Evolutionary conservation across 805 yeast species (phyloP), one percentile per base, ranked within the genome.

Genomic region (Lachancea sp.): DNA sequence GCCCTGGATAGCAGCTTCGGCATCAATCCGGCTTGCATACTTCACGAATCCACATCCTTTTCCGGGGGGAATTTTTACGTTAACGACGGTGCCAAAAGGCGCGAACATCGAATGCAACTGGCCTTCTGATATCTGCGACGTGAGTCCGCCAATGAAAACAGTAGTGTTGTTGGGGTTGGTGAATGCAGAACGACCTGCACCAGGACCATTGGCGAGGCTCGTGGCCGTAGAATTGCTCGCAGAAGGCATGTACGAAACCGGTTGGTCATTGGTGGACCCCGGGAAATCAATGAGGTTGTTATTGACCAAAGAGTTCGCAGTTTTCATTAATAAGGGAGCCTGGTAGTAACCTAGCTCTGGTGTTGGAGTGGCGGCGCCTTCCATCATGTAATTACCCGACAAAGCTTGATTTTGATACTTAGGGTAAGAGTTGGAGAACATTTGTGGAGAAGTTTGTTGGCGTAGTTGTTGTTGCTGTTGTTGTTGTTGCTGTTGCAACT

Each of bases 31-130:
- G 25, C 68, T 67, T n/a, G 74, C 65, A 56, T 77, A 83, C 53
- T 77, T 79, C 42, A 83, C 80, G 60, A 83, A 82, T 1, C 89
- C 94, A 64, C 90, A 82, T 44, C 83, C 83, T 55, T 83, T 83
- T 11, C 87, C 86, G 1, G 77, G 79, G 6, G 90, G 90, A 34
- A 83, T 80, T 53, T 80, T 82, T 31, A 83, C 81, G 48, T 78
- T 80, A 20, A 72, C 62, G 25, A 83, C 78, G 15, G 66, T 59
- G n/a, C 94, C 94, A 64, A 80, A 83, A 13, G 87, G 85, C 58
- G 75, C 75, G 61, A 83, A 83, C 15, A 83, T 57, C 0, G 77
- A 68, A 40, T 70, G 69, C 25, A 83, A 60, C 3, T 84, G 75
- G 33, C 70, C 74, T 50, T 82, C 92, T 11, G 71, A 65, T 22